Evolutionary conservation across 768 basidiomycete genomes (phyloP).

Genomic region (Suillus weaverae): DNA sequence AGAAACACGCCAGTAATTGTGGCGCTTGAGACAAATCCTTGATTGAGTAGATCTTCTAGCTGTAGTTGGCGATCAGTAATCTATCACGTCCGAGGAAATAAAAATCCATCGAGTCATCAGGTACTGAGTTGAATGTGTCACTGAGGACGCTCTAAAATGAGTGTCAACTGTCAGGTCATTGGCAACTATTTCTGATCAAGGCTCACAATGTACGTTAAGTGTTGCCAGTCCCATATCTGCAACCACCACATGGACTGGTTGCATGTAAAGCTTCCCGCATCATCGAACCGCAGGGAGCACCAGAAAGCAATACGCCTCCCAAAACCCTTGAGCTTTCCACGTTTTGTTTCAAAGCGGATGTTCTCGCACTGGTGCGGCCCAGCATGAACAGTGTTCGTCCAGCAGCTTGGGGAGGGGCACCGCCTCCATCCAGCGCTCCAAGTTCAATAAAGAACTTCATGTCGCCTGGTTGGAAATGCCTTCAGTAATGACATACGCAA

Average conservation of each 20-base stretch:
- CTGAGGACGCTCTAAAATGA: background rate
- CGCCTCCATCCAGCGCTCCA: background rate
- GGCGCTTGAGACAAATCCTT: background rate
- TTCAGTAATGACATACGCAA: background rate
- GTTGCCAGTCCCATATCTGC: background rate
- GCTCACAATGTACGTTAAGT: background rate
- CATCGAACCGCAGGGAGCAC: background rate
- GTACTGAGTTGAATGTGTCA: background rate
- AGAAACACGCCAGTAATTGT: background rate
- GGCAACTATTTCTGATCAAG: background rate
- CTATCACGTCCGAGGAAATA: background rate
- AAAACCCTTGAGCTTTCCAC: background rate
- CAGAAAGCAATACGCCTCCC: background rate
- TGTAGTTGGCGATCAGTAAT: background rate
- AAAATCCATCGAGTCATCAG: background rate
- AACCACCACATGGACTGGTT: background rate
- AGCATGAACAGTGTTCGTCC: background rate
- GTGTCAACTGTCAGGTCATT: background rate
- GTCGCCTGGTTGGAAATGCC: background rate
- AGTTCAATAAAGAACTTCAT: background rate
- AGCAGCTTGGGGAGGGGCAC: background rate
- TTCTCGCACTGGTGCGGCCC: background rate
- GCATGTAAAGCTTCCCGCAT: background rate
- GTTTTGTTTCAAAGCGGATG: background rate
- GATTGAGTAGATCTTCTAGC: background rate